Percentiles rank a stretch among this genome's conserved stretches.
Evolutionary conservation across 2,329 filamentous ascomycete genomes (phyloP).

Genomic region (Aspergillus pseudotamarii): DNA sequence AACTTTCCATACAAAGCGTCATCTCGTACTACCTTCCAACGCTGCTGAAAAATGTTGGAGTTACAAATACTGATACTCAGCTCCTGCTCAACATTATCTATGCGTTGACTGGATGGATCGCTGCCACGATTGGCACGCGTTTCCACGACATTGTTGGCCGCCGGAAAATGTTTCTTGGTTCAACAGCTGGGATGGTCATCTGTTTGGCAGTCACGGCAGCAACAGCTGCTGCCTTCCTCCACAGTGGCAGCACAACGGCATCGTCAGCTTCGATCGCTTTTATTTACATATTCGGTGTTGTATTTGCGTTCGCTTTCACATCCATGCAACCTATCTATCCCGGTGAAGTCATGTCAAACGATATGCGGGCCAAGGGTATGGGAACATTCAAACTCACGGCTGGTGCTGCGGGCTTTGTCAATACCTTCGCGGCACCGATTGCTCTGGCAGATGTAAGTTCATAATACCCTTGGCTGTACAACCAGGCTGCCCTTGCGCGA

Average conservation of each 20-base stretch:
- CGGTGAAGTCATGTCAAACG: constrained; percentile 57
- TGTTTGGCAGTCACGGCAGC: constrained; percentile 14
- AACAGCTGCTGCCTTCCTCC: neutral
- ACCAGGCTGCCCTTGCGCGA: neutral
- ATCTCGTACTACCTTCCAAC: too few species aligned
- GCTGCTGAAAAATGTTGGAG: too few species aligned
- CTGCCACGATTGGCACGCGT: constrained; percentile 7
- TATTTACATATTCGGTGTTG: constrained; percentile 56
- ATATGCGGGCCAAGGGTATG: constrained; percentile 62
- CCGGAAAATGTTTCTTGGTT: constrained; percentile 12
- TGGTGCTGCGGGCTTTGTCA: constrained; percentile 14
- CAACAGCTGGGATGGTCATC: constrained; percentile 13
- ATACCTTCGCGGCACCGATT: constrained; percentile 13
- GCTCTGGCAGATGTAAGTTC: constrained; percentile 11
- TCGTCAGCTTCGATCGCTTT: constrained; percentile 47
- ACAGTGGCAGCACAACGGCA: constrained; percentile 16
- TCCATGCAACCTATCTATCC: constrained; percentile 55
- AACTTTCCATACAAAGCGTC: too few species aligned
- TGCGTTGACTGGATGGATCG: too few species aligned
- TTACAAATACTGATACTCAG: too few species aligned
- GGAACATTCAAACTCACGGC: constrained; percentile 31
- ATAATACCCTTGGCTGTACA: neutral
- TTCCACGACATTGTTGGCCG: constrained; percentile 14
- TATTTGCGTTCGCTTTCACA: constrained; percentile 53
- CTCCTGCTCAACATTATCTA: too few species aligned